Conservation (phyloP, 1,284 basidiomycete genomes). For the Leccinum ponderosum region DNA sequence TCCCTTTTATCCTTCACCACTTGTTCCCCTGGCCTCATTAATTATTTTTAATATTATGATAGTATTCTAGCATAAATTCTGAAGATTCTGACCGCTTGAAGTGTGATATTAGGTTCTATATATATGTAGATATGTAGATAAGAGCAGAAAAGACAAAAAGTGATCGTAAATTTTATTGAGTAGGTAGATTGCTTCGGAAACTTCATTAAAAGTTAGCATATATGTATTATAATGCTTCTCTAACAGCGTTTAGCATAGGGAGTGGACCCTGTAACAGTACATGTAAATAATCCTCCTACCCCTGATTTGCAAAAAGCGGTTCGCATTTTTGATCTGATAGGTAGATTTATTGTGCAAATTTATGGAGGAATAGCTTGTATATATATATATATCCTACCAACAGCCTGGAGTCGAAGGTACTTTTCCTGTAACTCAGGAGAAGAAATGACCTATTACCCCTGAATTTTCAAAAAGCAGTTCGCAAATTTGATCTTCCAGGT, state of each 20-base stretch:
- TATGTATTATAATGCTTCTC: background rate
- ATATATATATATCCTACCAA: background rate
- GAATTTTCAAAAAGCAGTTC: background rate
- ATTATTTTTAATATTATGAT: no score
- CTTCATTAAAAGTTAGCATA: background rate
- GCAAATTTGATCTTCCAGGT: background rate
- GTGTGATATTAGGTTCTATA: no score
- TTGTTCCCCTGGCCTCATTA: no score
- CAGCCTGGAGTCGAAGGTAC: no score
- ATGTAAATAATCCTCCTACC: background rate
- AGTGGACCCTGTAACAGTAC: background rate
- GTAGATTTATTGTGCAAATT: background rate
- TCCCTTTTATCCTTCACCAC: no score
- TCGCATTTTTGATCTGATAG: background rate
- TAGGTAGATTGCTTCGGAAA: background rate
- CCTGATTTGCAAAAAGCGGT: background rate
- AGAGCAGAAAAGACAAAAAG: background rate
- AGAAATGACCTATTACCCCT: background rate
- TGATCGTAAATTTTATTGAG: background rate
- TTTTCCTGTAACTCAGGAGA: background rate
- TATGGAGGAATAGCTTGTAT: background rate
- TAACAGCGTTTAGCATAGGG: background rate
- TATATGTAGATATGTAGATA: no score
- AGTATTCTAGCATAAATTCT: no score
- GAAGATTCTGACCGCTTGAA: no score